phyloP scores from a whole-genome alignment of 768 basidiomycete species.

The Zangia roseola region DNA sequence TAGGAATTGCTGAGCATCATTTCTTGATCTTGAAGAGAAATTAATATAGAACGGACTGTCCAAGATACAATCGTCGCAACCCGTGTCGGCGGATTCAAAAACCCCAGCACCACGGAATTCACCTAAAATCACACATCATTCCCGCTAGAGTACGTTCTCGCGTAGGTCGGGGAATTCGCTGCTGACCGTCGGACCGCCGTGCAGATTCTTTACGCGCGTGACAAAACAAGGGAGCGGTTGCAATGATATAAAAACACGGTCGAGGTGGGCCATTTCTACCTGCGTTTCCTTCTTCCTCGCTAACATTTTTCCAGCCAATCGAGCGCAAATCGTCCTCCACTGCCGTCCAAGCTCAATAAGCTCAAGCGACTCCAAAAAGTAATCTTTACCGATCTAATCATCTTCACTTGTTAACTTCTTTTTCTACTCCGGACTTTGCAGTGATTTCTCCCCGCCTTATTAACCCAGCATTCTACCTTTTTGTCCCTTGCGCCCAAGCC shows the following conservation, averaged over 20 bases:
- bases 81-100: slow-evolving; percentile 73
- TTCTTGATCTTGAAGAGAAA: slow-evolving; percentile 69
- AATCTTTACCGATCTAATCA: slow-evolving; percentile 6
- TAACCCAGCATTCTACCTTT: slow-evolving; percentile 78
- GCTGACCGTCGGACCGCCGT: background rate
- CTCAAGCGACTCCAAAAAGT: slow-evolving; percentile 76
- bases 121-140: slow-evolving; percentile 80
- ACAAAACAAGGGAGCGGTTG: slow-evolving; percentile 64
- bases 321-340: slow-evolving; percentile 77
- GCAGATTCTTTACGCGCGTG: slow-evolving; percentile 70
- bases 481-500: slow-evolving; percentile 74
- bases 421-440: slow-evolving; percentile 25
- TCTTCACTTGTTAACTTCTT: background rate
- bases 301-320: slow-evolving; percentile 43
- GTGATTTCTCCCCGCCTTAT: slow-evolving; percentile 74
- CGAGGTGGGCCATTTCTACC: slow-evolving; percentile 47
- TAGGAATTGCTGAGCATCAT: slow-evolving; percentile 68
- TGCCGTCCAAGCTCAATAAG: slow-evolving; percentile 42
- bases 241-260: slow-evolving; percentile 80
- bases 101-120: slow-evolving; percentile 65
- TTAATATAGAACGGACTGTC: slow-evolving; percentile 74
- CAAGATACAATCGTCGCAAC: slow-evolving; percentile 79
- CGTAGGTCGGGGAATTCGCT: background rate
- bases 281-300: background rate
- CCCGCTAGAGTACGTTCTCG: slow-evolving; percentile 65